A percentile compares a stretch with the other conserved stretches of the same genome.
These are phyloP conservation scores for Beverwykella pulmonaria DNA, from an alignment of 495 filamentous ascomycete genomes.

Conservation along the genomic window DNA sequence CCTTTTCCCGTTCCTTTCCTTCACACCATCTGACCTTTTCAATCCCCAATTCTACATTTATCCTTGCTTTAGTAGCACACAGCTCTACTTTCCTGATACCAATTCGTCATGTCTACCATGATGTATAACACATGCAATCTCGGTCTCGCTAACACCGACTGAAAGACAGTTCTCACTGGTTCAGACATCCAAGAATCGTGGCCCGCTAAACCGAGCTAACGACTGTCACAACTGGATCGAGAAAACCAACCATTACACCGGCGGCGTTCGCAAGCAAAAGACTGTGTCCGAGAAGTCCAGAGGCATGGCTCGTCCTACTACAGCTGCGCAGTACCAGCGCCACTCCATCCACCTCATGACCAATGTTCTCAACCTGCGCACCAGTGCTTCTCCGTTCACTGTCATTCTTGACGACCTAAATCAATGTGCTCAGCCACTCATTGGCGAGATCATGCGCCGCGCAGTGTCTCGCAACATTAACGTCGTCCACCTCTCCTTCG, in stretches of 20 bases:
- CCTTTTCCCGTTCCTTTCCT: not conserved
- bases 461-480: conserved; percentile 30
- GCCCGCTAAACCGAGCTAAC: not conserved
- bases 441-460: conserved; percentile 18
- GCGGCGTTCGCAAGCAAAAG: conserved; percentile 2
- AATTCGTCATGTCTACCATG: not conserved
- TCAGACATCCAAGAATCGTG: too few relatives aligned
- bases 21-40: not conserved
- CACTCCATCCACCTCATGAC: conserved; percentile 15
- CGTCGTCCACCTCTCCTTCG: conserved; percentile 24
- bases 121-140: not conserved
- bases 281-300: not conserved
- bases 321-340: conserved; percentile 15
- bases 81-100: not conserved
- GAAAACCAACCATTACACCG: conserved; percentile 1
- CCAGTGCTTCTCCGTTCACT: conserved; percentile 70
- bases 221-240: conserved; percentile 18
- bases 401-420: conserved; percentile 75
- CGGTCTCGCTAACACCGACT: not conserved
- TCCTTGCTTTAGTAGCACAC: not conserved
- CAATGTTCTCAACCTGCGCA: conserved; percentile 68
- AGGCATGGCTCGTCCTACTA: conserved; percentile 3
- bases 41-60: not conserved
- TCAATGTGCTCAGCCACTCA: conserved; percentile 55
- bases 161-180: not conserved